These are phyloP conservation scores for Phylloporus sp. DNA, from an alignment of 768 basidiomycete genomes.

Conservation along the genomic window DNA sequence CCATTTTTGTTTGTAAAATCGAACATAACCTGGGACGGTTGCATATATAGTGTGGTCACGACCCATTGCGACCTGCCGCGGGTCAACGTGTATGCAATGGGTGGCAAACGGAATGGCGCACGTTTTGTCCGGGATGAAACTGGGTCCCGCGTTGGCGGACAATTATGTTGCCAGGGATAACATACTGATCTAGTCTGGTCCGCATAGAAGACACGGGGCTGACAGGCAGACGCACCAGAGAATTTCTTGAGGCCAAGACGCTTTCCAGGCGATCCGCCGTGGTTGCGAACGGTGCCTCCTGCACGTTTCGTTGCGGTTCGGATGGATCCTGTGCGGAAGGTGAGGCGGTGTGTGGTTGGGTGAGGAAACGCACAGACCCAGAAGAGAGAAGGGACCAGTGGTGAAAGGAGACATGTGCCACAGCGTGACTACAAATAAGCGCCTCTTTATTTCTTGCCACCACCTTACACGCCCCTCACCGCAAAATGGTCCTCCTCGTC, in stretches of 20 bases:
- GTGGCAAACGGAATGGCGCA: constrained; percentile 39
- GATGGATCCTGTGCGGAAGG: constrained; percentile 48
- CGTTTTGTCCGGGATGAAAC: constrained; percentile 94
- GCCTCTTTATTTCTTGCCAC: neutral
- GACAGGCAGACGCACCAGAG: constrained; percentile 56
- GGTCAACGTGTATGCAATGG: constrained; percentile 5
- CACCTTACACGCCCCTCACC: constrained; percentile 8
- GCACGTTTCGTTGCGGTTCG: constrained; percentile 96
- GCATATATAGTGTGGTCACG: constrained; percentile 96
- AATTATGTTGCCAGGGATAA: constrained; percentile 94
- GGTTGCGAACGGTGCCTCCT: constrained; percentile 91
- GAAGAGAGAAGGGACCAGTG: constrained; percentile 47
- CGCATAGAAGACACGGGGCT: constrained; percentile 4
- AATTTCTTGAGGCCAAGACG: constrained; percentile 95
- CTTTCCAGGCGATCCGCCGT: constrained; percentile 89
- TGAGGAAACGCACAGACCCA: constrained; percentile 23
- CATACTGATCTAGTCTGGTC: constrained; percentile 68
- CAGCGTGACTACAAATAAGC: neutral
- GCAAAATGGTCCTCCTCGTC: constrained; percentile 76
- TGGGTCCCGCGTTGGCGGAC: constrained; percentile 90
- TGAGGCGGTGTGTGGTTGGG: neutral
- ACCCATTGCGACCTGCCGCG: constrained; percentile 76
- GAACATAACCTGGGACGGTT: constrained; percentile 83
- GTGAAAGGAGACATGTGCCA: constrained; percentile 22
- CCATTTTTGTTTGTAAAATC: constrained; percentile 86